phyloP scores from a whole-genome alignment of 371 early-diverging fungal species.

The Haplosporangium sp. region DNA sequence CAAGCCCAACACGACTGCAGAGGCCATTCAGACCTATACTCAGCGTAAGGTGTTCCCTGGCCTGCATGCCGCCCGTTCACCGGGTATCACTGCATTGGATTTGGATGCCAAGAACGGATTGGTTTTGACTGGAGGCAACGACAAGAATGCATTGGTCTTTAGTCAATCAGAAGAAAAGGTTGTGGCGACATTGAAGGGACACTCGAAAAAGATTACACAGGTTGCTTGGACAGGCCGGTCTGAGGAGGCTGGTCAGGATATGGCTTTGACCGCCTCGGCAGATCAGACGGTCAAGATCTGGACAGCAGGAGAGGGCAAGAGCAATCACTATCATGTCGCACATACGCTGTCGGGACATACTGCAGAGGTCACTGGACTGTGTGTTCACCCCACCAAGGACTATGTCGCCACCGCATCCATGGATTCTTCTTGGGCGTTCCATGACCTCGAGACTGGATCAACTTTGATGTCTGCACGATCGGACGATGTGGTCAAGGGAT shows the following conservation, averaged over 20 bases:
- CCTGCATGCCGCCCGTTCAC: constrained; percentile 79
- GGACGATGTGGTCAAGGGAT: constrained; percentile 58
- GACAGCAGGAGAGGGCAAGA: constrained; percentile 41
- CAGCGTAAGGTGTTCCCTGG: constrained; percentile 68
- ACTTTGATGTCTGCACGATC: constrained; percentile 62
- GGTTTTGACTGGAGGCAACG: constrained; percentile 84
- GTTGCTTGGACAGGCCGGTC: constrained; percentile 76
- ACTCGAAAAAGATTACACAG: constrained; percentile 80
- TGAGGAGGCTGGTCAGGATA: constrained; percentile 60
- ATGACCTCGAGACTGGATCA: constrained; percentile 76
- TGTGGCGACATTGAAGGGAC: constrained; percentile 80
- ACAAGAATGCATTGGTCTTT: constrained; percentile 81
- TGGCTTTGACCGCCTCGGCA: constrained; percentile 78
- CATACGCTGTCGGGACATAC: constrained; percentile 74
- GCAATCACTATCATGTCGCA: constrained; percentile 59
- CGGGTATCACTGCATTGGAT: constrained; percentile 83
- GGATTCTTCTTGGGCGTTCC: constrained; percentile 87
- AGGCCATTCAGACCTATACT: constrained; percentile 71
- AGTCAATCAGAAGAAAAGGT: constrained; percentile 72
- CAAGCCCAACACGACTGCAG: constrained; percentile 81
- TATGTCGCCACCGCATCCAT: constrained; percentile 81
- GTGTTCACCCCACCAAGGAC: constrained; percentile 82
- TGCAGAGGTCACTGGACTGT: constrained; percentile 77
- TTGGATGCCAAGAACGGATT: constrained; percentile 69
- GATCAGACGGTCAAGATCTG: constrained; percentile 89